Percentiles rank a stretch among this genome's conserved stretches.
Evolutionary conservation across 768 basidiomycete genomes (phyloP).

Genomic region (Tubosaeta sp.): DNA sequence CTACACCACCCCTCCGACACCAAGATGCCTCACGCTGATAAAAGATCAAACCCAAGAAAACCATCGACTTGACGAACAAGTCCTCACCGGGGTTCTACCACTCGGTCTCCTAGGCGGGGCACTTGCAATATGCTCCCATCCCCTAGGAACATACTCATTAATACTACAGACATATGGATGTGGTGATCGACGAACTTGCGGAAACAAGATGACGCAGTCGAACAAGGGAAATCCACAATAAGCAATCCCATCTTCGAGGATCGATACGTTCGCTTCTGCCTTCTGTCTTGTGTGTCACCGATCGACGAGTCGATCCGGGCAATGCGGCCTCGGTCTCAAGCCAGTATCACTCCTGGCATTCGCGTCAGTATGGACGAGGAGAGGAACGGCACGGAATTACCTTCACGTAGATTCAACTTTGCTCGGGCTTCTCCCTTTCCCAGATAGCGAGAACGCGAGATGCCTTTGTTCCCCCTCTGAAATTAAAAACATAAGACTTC

Average conservation of each 20-base stretch:
- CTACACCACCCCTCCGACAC: too few relatives aligned
- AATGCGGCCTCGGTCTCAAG: background rate
- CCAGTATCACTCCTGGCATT: background rate
- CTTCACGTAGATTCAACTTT: background rate
- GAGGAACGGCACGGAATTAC: background rate
- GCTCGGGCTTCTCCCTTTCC: background rate
- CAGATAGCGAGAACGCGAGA: background rate
- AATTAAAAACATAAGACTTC: too few relatives aligned
- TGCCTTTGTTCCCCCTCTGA: background rate
- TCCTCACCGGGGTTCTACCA: too few relatives aligned
- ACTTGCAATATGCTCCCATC: too few relatives aligned
- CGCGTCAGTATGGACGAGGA: background rate
- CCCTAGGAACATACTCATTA: too few relatives aligned
- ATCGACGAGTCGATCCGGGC: background rate
- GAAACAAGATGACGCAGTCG: too few relatives aligned
- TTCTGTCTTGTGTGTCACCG: background rate
- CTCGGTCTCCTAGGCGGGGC: too few relatives aligned
- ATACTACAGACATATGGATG: too few relatives aligned
- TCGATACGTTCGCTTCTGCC: background rate
- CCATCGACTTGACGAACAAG: too few relatives aligned
- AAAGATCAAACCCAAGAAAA: too few relatives aligned
- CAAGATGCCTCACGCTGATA: too few relatives aligned
- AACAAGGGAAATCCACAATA: background rate
- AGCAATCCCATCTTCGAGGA: background rate
- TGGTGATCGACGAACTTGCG: too few relatives aligned